These are phyloP conservation scores for Musa schizocarpa DNA, from an alignment of 176 grass and related monocot genomes.

Conservation along the genomic window DNA sequence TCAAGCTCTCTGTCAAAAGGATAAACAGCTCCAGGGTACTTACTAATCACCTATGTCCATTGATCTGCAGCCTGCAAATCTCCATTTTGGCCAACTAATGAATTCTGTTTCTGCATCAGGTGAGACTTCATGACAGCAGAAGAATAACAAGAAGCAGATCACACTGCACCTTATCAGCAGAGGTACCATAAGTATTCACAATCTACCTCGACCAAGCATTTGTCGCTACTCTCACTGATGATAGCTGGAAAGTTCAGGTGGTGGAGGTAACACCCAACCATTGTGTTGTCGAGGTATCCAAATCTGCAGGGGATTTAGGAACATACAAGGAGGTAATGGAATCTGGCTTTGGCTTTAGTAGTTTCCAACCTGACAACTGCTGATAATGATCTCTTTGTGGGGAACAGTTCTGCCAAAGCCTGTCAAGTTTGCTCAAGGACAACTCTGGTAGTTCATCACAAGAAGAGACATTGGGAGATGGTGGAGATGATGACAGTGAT, in stretches of 20 bases:
- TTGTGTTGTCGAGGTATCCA: conserved; percentile 44
- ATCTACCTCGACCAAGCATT: neutral
- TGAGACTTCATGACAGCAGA: conserved; percentile 43
- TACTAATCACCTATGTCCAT: neutral
- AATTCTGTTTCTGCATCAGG: conserved; percentile 27
- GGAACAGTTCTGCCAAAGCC: conserved; percentile 46
- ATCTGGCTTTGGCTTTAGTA: too few species aligned
- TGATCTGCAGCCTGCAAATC: neutral
- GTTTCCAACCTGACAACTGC: too few species aligned
- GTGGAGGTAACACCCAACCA: conserved; percentile 45
- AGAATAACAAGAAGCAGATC: conserved; percentile 39
- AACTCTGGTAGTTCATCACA: conserved; percentile 17
- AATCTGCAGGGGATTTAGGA: conserved; percentile 48
- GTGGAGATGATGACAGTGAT: neutral
- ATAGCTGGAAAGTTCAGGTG: conserved; percentile 31
- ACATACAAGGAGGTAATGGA: conserved; percentile 43
- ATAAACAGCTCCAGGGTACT: conserved; percentile 45
- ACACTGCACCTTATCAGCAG: conserved; percentile 38
- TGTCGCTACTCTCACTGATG: neutral
- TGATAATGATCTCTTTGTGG: too few species aligned
- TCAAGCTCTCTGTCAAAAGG: conserved; percentile 35
- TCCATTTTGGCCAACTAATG: neutral
- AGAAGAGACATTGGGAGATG: conserved; percentile 3
- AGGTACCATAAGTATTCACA: conserved; percentile 21
- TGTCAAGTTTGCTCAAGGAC: conserved; percentile 37